Conservation (phyloP, 169 alveolate species). For the Nephromyces sp. region DNA sequence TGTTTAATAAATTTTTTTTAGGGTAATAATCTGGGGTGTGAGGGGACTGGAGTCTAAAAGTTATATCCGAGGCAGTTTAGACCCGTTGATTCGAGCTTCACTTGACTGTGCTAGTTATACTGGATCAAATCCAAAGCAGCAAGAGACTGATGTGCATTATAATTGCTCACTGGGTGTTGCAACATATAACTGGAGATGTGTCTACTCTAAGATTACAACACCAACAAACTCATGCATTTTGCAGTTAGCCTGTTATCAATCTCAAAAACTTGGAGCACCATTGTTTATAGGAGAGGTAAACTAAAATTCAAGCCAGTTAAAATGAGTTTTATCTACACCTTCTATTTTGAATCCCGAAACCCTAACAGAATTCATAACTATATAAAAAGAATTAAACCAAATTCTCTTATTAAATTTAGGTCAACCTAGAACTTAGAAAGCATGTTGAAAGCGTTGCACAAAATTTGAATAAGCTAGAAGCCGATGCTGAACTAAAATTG, state of each 20-base stretch:
- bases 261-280: constrained; percentile 67
- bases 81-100: constrained; percentile 51
- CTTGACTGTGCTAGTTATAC: constrained; percentile 69
- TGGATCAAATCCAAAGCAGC: constrained; percentile 47
- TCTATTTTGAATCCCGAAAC: too few relatives aligned
- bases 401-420: constrained; percentile 18
- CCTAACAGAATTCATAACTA: too few relatives aligned
- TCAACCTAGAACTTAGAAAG: constrained; percentile 56
- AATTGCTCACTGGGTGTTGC: constrained; percentile 74
- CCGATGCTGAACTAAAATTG: constrained; percentile 68
- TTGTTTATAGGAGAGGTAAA: constrained; percentile 75
- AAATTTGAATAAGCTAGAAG: constrained; percentile 54
- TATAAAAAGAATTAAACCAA: not conserved
- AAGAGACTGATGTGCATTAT: constrained; percentile 79
- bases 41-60: constrained; percentile 31
- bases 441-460: constrained; percentile 67
- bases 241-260: constrained; percentile 71
- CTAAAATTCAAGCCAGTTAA: not conserved
- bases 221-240: constrained; percentile 78
- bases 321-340: not conserved
- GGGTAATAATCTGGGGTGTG: constrained; percentile 46
- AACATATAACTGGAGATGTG: constrained; percentile 79
- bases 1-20: constrained; percentile 21
- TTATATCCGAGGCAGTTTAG: constrained; percentile 41
- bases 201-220: constrained; percentile 63